Percentiles rank a stretch among this genome's conserved stretches.
phyloP scores from a whole-genome alignment of 257 asterid species.

The Salvia hispanica region DNA sequence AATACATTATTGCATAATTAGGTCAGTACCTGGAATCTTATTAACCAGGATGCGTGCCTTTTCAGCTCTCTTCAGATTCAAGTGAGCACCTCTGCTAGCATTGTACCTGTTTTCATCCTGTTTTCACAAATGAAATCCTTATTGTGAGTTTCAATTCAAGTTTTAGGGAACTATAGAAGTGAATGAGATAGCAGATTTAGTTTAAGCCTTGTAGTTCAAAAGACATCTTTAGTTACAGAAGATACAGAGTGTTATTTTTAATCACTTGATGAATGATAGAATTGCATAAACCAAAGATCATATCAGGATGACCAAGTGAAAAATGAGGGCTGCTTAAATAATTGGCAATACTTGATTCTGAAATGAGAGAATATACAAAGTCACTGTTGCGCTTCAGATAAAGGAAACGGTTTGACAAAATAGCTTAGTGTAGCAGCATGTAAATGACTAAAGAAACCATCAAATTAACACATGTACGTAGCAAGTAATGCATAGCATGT shows the following conservation, averaged over 20 bases:
- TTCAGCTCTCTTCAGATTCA: constrained; percentile 81
- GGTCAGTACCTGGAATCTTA: constrained; percentile 63
- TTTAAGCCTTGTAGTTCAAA: not conserved
- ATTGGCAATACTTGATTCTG: constrained; percentile 1
- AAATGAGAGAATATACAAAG: not conserved
- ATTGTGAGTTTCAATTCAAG: not conserved
- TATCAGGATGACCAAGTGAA: not conserved
- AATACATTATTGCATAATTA: constrained; percentile 4
- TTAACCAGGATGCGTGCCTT: constrained; percentile 65
- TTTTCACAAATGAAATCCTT: constrained; percentile 28
- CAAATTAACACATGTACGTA: not conserved
- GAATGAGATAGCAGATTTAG: constrained; percentile 2
- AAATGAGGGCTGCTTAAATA: not conserved
- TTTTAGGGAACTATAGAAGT: not conserved
- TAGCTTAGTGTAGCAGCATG: not conserved
- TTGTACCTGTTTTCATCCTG: constrained; percentile 79
- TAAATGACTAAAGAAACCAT: not conserved
- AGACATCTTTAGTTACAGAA: not conserved
- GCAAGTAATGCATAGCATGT: not conserved
- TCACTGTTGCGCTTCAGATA: not conserved
- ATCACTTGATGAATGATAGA: not conserved
- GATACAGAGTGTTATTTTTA: not conserved
- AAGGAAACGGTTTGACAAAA: not conserved
- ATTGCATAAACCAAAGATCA: constrained; percentile 17
- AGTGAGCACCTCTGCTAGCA: constrained; percentile 77